Evolutionary conservation across 768 basidiomycete species (phyloP).

Genomic region (Glaciozyma martinii): DNA sequence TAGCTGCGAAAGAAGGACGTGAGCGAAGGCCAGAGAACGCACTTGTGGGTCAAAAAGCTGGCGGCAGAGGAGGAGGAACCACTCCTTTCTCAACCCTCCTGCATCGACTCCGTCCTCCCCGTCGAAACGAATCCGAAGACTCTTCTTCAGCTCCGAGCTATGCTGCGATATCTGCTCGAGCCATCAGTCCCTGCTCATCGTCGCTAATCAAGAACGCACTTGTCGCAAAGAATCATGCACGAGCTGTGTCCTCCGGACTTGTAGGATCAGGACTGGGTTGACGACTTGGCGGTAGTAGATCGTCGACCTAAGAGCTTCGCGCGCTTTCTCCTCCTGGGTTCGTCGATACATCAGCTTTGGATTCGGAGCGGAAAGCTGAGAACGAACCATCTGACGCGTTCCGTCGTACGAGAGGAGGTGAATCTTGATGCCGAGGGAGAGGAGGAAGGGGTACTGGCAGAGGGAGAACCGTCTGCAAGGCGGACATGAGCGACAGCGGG

Average conservation of each 20-base stretch:
- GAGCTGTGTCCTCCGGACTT: conserved; percentile 12
- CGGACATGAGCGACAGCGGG: neutral
- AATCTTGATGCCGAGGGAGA: conserved; percentile 28
- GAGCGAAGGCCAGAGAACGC: neutral
- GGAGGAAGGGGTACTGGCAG: conserved; percentile 32
- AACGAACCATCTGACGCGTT: conserved; percentile 22
- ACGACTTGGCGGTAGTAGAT: neutral
- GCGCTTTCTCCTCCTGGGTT: neutral
- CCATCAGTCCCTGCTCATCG: neutral
- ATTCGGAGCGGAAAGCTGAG: no score
- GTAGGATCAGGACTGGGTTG: conserved; percentile 11
- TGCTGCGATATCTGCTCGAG: conserved; percentile 17
- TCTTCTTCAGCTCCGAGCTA: conserved; percentile 56
- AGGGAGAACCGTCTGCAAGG: conserved; percentile 8
- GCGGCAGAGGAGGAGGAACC: conserved; percentile 76
- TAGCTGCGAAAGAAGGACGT: no score
- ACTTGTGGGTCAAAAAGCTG: conserved; percentile 56
- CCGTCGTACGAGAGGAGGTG: conserved; percentile 20
- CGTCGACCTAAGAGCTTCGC: conserved; percentile 7
- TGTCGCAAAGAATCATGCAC: conserved; percentile 25
- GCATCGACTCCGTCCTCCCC: conserved; percentile 66
- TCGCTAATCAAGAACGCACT: neutral
- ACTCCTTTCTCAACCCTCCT: conserved; percentile 59
- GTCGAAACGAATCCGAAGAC: conserved; percentile 65
- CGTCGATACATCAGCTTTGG: neutral